Conservation (phyloP, 345 rosid genomes). For the Eucalyptus sideroxylon region DNA sequence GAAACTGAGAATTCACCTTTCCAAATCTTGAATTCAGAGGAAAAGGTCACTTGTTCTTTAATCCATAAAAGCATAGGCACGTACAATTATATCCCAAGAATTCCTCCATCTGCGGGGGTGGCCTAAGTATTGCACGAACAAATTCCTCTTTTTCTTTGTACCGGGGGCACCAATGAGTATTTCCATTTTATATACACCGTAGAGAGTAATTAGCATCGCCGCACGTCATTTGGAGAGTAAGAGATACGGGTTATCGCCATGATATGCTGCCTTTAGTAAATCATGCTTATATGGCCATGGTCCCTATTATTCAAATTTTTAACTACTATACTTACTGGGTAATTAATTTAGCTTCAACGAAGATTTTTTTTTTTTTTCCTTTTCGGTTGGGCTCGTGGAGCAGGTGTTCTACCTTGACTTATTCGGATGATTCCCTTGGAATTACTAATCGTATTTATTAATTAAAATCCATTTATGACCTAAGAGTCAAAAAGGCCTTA, state of each 20-base stretch:
- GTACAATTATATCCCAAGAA: not conserved
- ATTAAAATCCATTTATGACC: not conserved
- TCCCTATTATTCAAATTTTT: not conserved
- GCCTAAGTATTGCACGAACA: not conserved
- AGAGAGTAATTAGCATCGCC: not conserved
- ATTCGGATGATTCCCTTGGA: not conserved
- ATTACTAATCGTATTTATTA: not conserved
- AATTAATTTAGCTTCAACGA: not conserved
- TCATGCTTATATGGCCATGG: not conserved
- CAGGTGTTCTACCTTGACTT: not conserved
- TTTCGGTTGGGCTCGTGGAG: not conserved
- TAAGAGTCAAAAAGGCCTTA: not conserved
- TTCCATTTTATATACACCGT: not conserved
- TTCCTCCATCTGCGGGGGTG: not conserved
- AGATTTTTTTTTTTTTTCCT: not conserved
- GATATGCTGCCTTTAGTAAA: not conserved
- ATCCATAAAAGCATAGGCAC: not conserved
- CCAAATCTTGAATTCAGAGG: not conserved
- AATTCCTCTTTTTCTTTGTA: not conserved
- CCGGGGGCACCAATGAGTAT: accelerated
- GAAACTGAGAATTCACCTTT: not conserved
- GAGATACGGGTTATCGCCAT: not conserved
- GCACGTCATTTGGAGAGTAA: accelerated
- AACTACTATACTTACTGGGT: not conserved
- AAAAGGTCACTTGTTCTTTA: not conserved